A percentile compares a stretch with the other conserved stretches of the same genome.
Evolutionary conservation across 1,284 basidiomycete genomes (phyloP).

Genomic region (Singerocomus rubriflavus): DNA sequence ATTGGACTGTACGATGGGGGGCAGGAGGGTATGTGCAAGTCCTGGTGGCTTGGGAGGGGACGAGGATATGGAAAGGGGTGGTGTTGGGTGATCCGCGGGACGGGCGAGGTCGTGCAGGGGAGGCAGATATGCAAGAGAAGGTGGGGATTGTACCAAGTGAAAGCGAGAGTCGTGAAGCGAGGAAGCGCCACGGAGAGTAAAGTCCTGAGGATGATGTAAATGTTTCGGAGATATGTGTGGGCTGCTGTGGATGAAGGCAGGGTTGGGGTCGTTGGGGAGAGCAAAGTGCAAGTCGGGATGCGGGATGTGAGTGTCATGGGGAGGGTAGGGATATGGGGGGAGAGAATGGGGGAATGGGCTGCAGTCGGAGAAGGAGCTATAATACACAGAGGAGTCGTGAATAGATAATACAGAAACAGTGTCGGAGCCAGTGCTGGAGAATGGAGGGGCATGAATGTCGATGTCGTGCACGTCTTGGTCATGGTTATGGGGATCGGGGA

Average conservation of each 20-base stretch:
- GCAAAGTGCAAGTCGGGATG: slow-evolving; percentile 30
- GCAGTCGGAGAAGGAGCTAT: slow-evolving; percentile 32
- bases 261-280: slow-evolving; percentile 22
- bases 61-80: slow-evolving; percentile 20
- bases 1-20: slow-evolving; percentile 34
- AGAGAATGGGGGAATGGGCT: slow-evolving; percentile 21
- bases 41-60: slow-evolving; percentile 22
- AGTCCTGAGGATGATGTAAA: slow-evolving; percentile 24
- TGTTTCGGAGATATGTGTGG: slow-evolving; percentile 33
- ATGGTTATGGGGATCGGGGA: slow-evolving; percentile 22
- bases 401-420: slow-evolving; percentile 36
- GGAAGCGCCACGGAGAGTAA: slow-evolving; percentile 15
- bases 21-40: slow-evolving; percentile 31
- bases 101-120: slow-evolving; percentile 27
- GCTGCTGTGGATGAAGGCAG: slow-evolving; percentile 21
- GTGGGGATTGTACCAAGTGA: slow-evolving; percentile 25
- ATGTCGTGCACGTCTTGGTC: slow-evolving; percentile 34
- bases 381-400: slow-evolving; percentile 33
- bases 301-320: slow-evolving; percentile 28
- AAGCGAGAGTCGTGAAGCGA: slow-evolving; percentile 28
- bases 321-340: slow-evolving; percentile 23
- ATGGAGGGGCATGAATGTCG: slow-evolving; percentile 28
- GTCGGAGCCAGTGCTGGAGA: slow-evolving; percentile 18
- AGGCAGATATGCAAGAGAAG: slow-evolving; percentile 25
- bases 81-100: slow-evolving; percentile 15